Conservation (phyloP, 805 yeast species). For the Jamesozyma piceae region DNA sequence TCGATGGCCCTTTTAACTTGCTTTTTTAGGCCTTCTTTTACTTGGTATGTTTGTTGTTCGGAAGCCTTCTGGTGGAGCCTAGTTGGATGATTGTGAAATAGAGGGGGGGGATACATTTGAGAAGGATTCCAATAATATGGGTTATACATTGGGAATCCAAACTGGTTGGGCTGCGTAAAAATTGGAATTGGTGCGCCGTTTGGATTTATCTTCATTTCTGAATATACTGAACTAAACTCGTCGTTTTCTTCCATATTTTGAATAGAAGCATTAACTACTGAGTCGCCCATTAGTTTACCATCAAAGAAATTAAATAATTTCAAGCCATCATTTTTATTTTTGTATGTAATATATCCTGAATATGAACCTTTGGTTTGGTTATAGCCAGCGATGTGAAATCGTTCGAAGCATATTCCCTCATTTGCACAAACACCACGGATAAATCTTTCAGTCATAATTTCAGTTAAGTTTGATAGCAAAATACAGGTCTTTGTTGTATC, state of each 20-base stretch:
- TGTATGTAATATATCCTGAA: slow-evolving; percentile 20
- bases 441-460: slow-evolving; percentile 24
- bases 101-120: background rate
- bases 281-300: slow-evolving; percentile 24
- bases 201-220: background rate
- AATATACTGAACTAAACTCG: background rate
- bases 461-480: slow-evolving; percentile 21
- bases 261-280: slow-evolving; percentile 3
- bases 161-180: background rate
- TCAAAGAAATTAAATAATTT: slow-evolving; percentile 16
- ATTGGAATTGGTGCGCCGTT: background rate
- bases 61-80: background rate
- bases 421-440: slow-evolving; percentile 18
- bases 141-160: background rate
- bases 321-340: slow-evolving; percentile 15
- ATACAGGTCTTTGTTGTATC: slow-evolving; percentile 6
- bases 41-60: slow-evolving; percentile 3
- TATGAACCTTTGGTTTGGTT: slow-evolving; percentile 12
- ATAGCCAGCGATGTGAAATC: slow-evolving; percentile 4
- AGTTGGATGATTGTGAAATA: background rate
- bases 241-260: background rate
- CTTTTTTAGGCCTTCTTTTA: slow-evolving; percentile 20
- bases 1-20: slow-evolving; percentile 27
- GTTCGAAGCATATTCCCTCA: slow-evolving; percentile 10
- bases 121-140: background rate